Evolutionary conservation across 2,329 filamentous ascomycete genomes (phyloP), one percentile per base, ranked within the genome.

Genomic region (Penicillium concentricum): DNA sequence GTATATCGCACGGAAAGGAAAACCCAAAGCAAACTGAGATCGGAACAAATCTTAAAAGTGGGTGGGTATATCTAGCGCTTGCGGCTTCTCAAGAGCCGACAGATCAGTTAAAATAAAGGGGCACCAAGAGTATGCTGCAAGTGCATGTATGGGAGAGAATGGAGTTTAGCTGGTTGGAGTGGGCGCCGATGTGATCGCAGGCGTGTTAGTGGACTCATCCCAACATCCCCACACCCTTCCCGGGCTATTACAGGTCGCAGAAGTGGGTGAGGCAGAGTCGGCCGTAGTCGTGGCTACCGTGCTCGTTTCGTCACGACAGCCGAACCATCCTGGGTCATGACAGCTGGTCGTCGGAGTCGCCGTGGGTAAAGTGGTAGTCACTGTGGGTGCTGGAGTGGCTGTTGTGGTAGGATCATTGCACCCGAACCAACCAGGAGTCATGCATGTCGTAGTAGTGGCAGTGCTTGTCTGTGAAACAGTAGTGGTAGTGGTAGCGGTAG

Each of bases 371-470:
- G 49, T 46, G 16, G 49, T 41, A 5, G 57, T 57, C 2, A 48
- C 22, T 47, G 58, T 54, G 15, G 67, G 56, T n/a, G 48, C 47
- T 8, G 61, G 51, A 4, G 66, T 63, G 10, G 61, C 57, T 15
- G 58, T 58, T 12, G 69, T 57, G 18, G 68, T 72, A 15, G 67
- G 63, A 57, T 78, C 74, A 16, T 72, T 72, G 57, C 73, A 75
- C 20, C 73, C 72, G 51, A 72, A 75, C 73, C 73, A 75, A 10
- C 73, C 73, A 37, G 70, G 71, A 34, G 65, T 65, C 43, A 69
- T 58, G 55, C 73, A 76, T 12, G 69, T 74, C 3, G 72, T 66
- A 22, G 71, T 69, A 16, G 69, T 68, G 15, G 69, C 68, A 6
- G 66, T 65, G 6, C 66, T 70, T 7, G 67, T 65, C 5, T 58